Evolutionary conservation across 2,329 filamentous ascomycete species (phyloP), one percentile per base, ranked within the genome.

Genomic region (Hyphodiscus sp.): DNA sequence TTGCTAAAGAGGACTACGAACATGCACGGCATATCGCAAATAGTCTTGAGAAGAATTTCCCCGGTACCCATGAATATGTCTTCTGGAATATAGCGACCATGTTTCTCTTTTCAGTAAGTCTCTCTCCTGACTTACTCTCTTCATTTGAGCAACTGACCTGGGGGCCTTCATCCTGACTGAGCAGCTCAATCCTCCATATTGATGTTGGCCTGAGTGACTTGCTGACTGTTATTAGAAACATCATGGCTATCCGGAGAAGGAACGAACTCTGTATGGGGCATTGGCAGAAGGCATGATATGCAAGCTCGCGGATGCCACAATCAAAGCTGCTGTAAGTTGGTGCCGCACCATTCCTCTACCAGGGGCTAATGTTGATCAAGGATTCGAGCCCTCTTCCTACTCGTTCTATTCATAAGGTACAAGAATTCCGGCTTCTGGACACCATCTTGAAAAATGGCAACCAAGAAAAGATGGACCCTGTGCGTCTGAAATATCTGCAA

Each of bases 11-110:
- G 48, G 67, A 68, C 56, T 55, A 67, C 41, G 65, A 69, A 38
- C 63, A 68, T 59, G 67, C 67, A 19, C 61, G 65, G 52, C 62
- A 67, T 65, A 69, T 69, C 53, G 62, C 63, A 8, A 68, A 64
- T 45, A 65, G 62, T 51, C 58, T 69, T 5, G 66, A 69, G 48
- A 69, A 67, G 45, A 63, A 52, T 18, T 69, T 68, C 29, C 60
- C 65, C 2, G 56, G 54, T 18, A 68, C 63, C 33, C 67, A 63
- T 54, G 48, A 57, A 41, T 69, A 68, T 49, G 52, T 64, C 38
- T 68, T 68, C 48, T 69, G 67, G 67, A 67, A 65, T 23, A 63
- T 69, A 18, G 59, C 66, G 15, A 59, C 61, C 6, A 62, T 64
- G 52, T 66, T 65, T 51, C 49, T 67, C 20, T 65, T 59, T 51